Evolutionary conservation across 2,329 filamentous ascomycete genomes (phyloP).

Genomic region (Cordyceps sp.): DNA sequence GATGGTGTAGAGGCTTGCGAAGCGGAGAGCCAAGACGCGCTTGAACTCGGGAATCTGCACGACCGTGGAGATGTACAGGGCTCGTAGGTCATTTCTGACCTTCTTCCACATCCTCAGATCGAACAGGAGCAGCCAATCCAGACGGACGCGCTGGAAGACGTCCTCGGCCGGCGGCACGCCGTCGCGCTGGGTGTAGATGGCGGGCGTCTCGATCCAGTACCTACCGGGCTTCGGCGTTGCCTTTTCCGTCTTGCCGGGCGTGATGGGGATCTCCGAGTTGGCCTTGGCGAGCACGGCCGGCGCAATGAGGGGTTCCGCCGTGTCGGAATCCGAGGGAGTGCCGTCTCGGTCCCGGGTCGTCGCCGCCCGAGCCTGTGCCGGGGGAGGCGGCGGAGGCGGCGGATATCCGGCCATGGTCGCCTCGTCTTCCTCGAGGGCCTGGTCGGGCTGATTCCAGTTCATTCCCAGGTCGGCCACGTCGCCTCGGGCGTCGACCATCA

Average conservation of each 20-base stretch:
- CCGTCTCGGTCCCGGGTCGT: slow-evolving; percentile 36
- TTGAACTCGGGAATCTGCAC: slow-evolving; percentile 95
- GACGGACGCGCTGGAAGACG: slow-evolving; percentile 70
- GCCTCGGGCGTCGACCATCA: slow-evolving; percentile 36
- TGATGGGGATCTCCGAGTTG: slow-evolving; percentile 64
- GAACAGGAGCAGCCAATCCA: slow-evolving; percentile 91
- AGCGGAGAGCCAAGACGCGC: slow-evolving; percentile 77
- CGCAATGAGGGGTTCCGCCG: slow-evolving; percentile 45
- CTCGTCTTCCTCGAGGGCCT: slow-evolving; percentile 59
- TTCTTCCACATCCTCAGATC: slow-evolving; percentile 96
- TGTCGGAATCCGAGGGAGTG: slow-evolving; percentile 59
- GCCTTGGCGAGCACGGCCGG: slow-evolving; percentile 45
- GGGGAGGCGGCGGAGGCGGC: slow-evolving; percentile 46
- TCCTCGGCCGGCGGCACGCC: slow-evolving; percentile 64
- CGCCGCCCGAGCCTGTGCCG: slow-evolving; percentile 26
- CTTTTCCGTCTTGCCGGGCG: slow-evolving; percentile 41
- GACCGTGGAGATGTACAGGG: slow-evolving; percentile 91
- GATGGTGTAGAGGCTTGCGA: slow-evolving; percentile 86
- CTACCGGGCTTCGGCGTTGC: slow-evolving; percentile 47
- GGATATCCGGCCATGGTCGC: slow-evolving; percentile 62
- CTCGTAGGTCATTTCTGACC: slow-evolving; percentile 72
- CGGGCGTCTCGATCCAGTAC: slow-evolving; percentile 77
- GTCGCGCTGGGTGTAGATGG: slow-evolving; percentile 45
- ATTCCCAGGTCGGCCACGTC: slow-evolving; percentile 29
- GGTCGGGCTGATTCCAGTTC: slow-evolving; percentile 38